phyloP scores from a whole-genome alignment of 2,329 filamentous ascomycete species.

The Aspergillus pseudotamarii region DNA sequence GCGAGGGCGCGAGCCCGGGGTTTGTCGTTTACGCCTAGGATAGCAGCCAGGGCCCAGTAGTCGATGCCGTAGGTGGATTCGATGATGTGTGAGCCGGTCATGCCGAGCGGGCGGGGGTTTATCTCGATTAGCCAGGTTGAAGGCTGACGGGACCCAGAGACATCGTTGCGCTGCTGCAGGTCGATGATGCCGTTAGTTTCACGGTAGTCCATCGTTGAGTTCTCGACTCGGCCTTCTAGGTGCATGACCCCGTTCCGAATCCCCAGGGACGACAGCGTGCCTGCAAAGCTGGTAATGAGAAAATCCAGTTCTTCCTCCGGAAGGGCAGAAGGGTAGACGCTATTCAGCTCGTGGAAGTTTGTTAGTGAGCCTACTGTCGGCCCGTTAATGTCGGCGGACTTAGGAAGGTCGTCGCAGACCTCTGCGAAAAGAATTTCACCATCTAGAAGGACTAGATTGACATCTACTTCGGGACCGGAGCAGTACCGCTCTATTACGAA shows the following conservation, averaged over 20 bases:
- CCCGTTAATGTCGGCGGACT: conserved; percentile 5
- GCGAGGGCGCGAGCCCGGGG: too few species aligned
- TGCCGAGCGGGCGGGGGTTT: conserved; percentile 7
- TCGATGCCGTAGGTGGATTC: conserved; percentile 12
- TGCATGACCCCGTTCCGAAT: background rate
- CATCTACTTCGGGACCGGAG: conserved; percentile 21
- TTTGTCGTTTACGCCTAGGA: too few species aligned
- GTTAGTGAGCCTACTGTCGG: background rate
- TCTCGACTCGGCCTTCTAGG: conserved; percentile 11
- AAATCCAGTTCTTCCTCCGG: background rate
- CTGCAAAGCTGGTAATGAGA: too few species aligned
- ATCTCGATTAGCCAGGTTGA: conserved; percentile 12
- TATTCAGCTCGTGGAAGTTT: conserved; percentile 7
- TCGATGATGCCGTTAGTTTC: background rate
- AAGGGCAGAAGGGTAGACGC: conserved; percentile 5
- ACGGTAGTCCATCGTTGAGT: conserved; percentile 3
- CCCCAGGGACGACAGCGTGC: too few species aligned
- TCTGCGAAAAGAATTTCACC: conserved; percentile 19
- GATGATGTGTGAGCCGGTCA: background rate
- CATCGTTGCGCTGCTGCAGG: background rate
- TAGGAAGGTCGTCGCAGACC: conserved; percentile 18
- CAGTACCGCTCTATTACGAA: conserved; percentile 17
- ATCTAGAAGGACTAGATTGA: conserved; percentile 20
- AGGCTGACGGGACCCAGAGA: too few species aligned
- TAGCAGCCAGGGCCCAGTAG: background rate